A percentile compares a stretch with the other conserved stretches of the same genome.
Evolutionary conservation across 2,329 filamentous ascomycete species (phyloP).

Genomic region (Aphanocladium album): DNA sequence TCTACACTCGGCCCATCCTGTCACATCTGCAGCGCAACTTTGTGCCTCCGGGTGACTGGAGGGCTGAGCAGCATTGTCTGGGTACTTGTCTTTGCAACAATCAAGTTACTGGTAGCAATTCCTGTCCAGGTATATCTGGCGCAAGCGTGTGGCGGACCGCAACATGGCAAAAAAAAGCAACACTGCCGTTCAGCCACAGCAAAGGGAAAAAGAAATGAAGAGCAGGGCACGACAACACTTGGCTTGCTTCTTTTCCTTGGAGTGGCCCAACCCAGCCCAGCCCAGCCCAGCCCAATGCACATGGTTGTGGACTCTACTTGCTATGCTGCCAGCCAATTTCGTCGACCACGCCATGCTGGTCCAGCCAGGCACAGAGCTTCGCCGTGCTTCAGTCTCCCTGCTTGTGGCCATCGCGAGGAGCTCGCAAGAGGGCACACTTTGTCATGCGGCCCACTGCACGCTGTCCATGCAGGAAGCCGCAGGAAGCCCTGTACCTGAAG

Average conservation of each 20-base stretch:
- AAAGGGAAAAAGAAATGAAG: background rate
- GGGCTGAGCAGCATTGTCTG: too few species aligned
- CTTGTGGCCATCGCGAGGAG: too few species aligned
- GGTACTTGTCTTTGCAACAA: too few species aligned
- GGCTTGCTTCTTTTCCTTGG: background rate
- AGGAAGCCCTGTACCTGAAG: background rate
- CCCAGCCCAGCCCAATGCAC: background rate
- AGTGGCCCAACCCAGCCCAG: too few species aligned
- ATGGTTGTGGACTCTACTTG: background rate
- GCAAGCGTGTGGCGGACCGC: background rate
- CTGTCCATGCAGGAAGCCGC: background rate
- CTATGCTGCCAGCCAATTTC: background rate
- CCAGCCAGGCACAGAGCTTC: background rate
- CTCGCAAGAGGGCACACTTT: too few species aligned
- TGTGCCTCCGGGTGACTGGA: too few species aligned
- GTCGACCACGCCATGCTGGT: background rate
- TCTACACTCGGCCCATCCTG: too few species aligned
- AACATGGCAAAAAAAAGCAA: background rate
- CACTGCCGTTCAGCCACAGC: background rate
- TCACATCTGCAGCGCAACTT: too few species aligned
- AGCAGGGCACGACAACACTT: background rate
- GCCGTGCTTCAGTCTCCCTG: background rate
- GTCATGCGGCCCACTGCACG: background rate
- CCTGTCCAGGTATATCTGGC: background rate
- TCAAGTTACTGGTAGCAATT: background rate